Evolutionary conservation across 148 eudicot species (phyloP), one percentile per base, ranked within the genome.

Genomic region (Cornus kousa): DNA sequence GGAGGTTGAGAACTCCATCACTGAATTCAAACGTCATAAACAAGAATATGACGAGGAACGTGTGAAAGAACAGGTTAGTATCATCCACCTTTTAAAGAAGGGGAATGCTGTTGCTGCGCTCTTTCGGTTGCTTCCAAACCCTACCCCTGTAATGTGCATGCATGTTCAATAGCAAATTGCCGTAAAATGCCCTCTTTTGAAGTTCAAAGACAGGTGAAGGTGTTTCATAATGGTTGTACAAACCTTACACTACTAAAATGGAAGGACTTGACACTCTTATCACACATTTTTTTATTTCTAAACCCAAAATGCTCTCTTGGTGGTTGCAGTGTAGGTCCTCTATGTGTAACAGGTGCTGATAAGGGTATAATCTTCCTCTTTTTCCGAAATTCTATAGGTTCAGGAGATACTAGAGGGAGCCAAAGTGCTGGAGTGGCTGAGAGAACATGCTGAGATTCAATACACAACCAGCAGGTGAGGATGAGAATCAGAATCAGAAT

Each of bases 401-500:
- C 88, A 96, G 89, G 98, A 92, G 85, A 87, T 93, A 72, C 88
- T 96, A 59, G 98, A 92, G 83, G 99, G 97, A 82, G 99, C 92
- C 66, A 96, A 96, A 88, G 99, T 96, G 69, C 97, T 96, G 28
- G 98, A 96, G 85, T 96, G 95, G 97, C 71, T 96, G 67, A 88
- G 84, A 86, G 90, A 96, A 79, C 87, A 82, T 62, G 91, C 98
- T 16, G 91, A 91, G 68, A 81, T 96, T 53, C 84, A 89, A 75
- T 96, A 92, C 75, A 82, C 28, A 76, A 84, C 82, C 12, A 78
- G 60, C 43, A 43, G 64, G 82, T 82, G 40, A 68, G 50, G 28
- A 20, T 55, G 7, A 68, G 28, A 23, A 74, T 13, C 40, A 68
- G 28, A 23, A 74, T 13, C 40, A 75, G 59, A 43, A 12, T 17